Evolutionary conservation across 306 rosid species (phyloP).

Genomic region (Quercus glauca): DNA sequence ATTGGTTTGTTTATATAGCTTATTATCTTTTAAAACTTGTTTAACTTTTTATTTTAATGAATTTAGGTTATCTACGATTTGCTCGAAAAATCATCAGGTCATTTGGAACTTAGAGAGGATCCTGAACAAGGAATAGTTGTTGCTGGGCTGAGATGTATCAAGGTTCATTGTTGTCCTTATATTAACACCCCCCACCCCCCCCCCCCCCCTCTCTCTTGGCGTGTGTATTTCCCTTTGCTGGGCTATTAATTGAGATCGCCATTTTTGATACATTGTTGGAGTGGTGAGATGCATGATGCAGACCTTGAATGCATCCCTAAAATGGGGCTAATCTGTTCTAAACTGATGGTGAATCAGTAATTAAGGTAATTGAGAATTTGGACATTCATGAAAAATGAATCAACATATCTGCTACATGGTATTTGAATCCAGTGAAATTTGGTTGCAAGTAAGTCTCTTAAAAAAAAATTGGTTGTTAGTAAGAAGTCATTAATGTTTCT

Average conservation of each 20-base stretch:
- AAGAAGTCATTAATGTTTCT: background rate
- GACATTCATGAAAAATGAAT: background rate
- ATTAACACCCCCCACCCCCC: too few relatives aligned
- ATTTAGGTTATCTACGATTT: conserved; percentile 61
- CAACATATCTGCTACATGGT: background rate
- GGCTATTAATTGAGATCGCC: background rate
- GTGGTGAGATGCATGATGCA: background rate
- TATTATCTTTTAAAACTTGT: background rate
- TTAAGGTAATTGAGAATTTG: background rate
- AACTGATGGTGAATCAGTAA: background rate
- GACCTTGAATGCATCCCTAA: background rate
- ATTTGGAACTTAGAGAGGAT: conserved; percentile 69
- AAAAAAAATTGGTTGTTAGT: background rate
- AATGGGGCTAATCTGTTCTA: background rate
- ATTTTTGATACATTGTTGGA: background rate
- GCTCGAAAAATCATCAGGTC: conserved; percentile 63
- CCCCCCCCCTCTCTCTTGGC: too few relatives aligned
- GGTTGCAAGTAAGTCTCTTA: background rate
- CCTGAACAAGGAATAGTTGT: conserved; percentile 59
- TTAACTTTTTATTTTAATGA: background rate
- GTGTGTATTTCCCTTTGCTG: background rate
- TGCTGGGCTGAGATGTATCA: conserved; percentile 56
- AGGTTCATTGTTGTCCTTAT: conserved; percentile 35
- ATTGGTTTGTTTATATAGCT: background rate
- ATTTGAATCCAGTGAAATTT: background rate